phyloP scores from a whole-genome alignment of 1,139 yeast genomes.

The Pichia sp. region DNA sequence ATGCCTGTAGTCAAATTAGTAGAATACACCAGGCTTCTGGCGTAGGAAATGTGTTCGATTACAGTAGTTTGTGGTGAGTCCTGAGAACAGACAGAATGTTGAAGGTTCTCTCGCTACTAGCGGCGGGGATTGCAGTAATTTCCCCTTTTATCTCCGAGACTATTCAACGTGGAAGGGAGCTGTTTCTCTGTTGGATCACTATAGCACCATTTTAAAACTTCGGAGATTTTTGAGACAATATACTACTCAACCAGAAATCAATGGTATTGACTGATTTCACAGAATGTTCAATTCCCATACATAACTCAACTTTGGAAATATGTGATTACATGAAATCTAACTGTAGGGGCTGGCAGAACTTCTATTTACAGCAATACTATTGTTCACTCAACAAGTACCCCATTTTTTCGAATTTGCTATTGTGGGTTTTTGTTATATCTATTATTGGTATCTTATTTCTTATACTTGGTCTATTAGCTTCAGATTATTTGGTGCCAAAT shows the following conservation, averaged over 20 bases:
- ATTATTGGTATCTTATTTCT: slow-evolving; percentile 10
- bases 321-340: slow-evolving; percentile 15
- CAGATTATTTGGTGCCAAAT: slow-evolving; percentile 71
- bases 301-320: slow-evolving; percentile 9
- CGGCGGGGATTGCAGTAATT: too few species aligned
- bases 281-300: slow-evolving; percentile 8
- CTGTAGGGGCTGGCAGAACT: slow-evolving; percentile 14
- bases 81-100: too few species aligned
- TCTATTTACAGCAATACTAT: slow-evolving; percentile 18
- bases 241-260: too few species aligned
- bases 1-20: background rate
- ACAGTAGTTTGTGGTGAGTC: too few species aligned
- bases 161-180: too few species aligned
- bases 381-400: slow-evolving; percentile 13
- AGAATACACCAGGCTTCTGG: too few species aligned
- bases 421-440: slow-evolving; percentile 5
- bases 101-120: too few species aligned
- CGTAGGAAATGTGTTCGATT: too few species aligned
- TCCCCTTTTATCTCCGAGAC: too few species aligned
- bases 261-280: background rate
- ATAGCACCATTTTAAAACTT: too few species aligned
- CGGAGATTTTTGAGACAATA: too few species aligned
- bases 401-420: slow-evolving; percentile 5
- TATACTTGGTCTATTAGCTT: slow-evolving; percentile 63
- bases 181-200: too few species aligned